Percentiles rank a stretch among this genome's conserved stretches.
These are phyloP conservation scores for Graphilbum sp. DNA, from an alignment of 2,329 filamentous ascomycete genomes.

Conservation along the genomic window DNA sequence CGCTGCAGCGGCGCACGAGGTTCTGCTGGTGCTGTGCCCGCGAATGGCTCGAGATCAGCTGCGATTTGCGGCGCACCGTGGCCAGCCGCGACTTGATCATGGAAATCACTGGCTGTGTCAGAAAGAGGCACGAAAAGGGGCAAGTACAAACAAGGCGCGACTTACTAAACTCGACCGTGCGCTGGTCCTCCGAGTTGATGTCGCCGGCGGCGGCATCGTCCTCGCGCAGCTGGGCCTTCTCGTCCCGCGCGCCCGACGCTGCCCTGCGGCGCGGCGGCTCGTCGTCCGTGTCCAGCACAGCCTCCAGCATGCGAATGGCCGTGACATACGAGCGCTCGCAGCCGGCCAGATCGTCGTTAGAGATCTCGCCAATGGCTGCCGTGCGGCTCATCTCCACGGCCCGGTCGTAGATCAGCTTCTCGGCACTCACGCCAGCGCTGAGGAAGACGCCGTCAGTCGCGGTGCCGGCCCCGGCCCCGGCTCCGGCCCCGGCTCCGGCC, in stretches of 20 bases:
- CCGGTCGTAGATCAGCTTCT: conserved; percentile 96
- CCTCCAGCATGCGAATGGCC: conserved; percentile 87
- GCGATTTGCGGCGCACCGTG: conserved; percentile 43
- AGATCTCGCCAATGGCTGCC: conserved; percentile 89
- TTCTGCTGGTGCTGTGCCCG: conserved; percentile 29
- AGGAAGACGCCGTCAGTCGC: conserved; percentile 70
- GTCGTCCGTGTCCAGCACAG: conserved; percentile 74
- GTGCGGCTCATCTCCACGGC: conserved; percentile 92
- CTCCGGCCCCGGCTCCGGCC: background rate
- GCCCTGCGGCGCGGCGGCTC: conserved; percentile 26
- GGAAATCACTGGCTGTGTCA: conserved; percentile 35
- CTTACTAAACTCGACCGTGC: conserved; percentile 58
- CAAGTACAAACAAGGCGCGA: conserved; percentile 11
- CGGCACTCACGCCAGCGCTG: conserved; percentile 78
- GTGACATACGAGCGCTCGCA: conserved; percentile 91
- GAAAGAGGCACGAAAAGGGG: conserved; percentile 1
- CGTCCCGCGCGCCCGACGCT: conserved; percentile 20
- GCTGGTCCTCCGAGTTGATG: conserved; percentile 53
- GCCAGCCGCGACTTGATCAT: conserved; percentile 43
- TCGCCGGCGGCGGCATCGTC: conserved; percentile 22
- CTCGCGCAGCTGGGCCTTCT: conserved; percentile 23
- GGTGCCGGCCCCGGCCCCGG: conserved; percentile 12
- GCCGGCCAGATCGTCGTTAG: conserved; percentile 70
- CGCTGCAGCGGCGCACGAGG: conserved; percentile 32
- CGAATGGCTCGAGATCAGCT: conserved; percentile 41